A percentile compares a stretch with the other conserved stretches of the same genome.
These are phyloP conservation scores for Xanthoconium separans DNA, from an alignment of 1,284 basidiomycete species.

Conservation along the genomic window DNA sequence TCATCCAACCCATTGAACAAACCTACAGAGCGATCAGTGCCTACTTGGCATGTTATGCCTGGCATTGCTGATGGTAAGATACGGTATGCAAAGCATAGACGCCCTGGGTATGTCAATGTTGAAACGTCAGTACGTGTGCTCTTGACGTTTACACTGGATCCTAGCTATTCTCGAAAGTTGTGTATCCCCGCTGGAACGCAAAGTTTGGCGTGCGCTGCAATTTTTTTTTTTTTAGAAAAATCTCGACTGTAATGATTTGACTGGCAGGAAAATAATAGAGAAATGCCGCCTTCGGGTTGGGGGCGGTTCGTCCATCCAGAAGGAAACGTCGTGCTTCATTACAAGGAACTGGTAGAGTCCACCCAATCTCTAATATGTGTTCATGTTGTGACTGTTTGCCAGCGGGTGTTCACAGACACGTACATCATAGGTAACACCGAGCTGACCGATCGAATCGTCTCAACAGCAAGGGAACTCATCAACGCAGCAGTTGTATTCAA, in stretches of 20 bases:
- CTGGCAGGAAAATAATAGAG: background rate
- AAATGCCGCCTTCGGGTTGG: background rate
- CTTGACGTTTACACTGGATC: background rate
- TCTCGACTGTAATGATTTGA: background rate
- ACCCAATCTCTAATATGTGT: background rate
- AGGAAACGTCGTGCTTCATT: background rate
- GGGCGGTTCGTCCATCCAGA: background rate
- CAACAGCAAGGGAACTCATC: background rate
- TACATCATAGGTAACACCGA: background rate
- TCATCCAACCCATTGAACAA: background rate
- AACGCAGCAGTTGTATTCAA: background rate
- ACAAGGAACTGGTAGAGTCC: background rate
- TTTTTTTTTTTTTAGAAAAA: too few species aligned
- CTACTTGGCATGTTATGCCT: background rate
- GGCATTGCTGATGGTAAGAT: background rate
- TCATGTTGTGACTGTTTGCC: background rate
- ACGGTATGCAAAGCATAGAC: background rate
- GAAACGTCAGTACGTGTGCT: background rate
- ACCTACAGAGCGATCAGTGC: background rate
- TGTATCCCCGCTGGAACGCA: background rate
- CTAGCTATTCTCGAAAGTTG: background rate
- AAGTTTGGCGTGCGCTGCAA: background rate
- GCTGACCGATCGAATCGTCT: background rate
- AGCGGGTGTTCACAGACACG: background rate
- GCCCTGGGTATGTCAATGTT: background rate